Conservation (phyloP, 192 early-diverging fungal genomes). For the Entomortierella chlamydospora region DNA sequence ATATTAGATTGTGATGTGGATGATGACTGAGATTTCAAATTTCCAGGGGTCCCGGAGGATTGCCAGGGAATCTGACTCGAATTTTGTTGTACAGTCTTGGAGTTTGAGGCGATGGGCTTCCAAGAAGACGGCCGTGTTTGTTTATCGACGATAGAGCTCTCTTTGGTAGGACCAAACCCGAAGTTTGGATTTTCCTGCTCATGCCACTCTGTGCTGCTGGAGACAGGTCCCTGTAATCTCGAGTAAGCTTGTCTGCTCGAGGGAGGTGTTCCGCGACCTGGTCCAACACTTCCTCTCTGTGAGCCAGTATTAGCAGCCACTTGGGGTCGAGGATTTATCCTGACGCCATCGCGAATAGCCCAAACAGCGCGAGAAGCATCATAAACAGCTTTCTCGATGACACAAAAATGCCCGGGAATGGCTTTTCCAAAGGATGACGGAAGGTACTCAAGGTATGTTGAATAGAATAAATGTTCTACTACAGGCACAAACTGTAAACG, state of each 20-base stretch:
- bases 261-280: background rate
- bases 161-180: conserved; percentile 5
- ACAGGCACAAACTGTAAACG: conserved; percentile 24
- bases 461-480: conserved; percentile 13
- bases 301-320: background rate
- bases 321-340: background rate
- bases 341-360: background rate
- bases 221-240: background rate
- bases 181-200: conserved; percentile 18
- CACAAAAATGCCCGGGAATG: background rate
- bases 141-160: background rate
- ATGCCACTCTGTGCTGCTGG: background rate
- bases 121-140: background rate
- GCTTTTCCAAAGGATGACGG: conserved; percentile 4
- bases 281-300: background rate
- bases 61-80: conserved; percentile 1
- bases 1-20: background rate
- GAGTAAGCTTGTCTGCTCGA: background rate
- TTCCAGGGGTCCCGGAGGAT: background rate
- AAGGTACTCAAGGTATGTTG: conserved; percentile 13
- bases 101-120: background rate
- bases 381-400: conserved; percentile 28
- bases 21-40: no score
- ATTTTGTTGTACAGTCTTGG: background rate
- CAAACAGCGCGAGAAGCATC: conserved; percentile 4